Percentiles rank a stretch among this genome's conserved stretches.
phyloP scores from a whole-genome alignment of 2,329 filamentous ascomycete species.

The Fonsecaea pugnacius region DNA sequence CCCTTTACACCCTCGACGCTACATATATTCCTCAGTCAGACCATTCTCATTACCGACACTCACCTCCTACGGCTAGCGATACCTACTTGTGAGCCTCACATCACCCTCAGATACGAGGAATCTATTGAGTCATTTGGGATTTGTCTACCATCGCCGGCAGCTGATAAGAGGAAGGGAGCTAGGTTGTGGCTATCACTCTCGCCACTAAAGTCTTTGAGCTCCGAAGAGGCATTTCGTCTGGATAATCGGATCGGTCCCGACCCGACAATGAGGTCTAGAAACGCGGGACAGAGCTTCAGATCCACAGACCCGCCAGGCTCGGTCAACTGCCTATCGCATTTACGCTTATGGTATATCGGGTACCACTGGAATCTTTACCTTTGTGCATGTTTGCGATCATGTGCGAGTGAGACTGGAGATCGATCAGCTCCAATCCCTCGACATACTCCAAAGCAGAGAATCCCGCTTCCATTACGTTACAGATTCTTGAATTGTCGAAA shows the following conservation, averaged over 20 bases:
- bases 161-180: too few relatives aligned
- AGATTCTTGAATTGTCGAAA: background rate
- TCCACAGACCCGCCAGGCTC: background rate
- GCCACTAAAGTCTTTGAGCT: background rate
- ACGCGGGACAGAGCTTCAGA: background rate
- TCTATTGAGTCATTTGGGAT: too few relatives aligned
- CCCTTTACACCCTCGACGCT: too few relatives aligned
- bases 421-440: background rate
- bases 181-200: too few relatives aligned
- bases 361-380: background rate
- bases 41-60: too few relatives aligned
- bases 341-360: background rate
- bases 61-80: too few relatives aligned
- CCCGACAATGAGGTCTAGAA: background rate
- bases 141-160: too few relatives aligned
- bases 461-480: background rate
- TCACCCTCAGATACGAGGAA: too few relatives aligned
- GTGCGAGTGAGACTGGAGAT: background rate
- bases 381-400: background rate
- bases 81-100: too few relatives aligned
- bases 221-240: background rate
- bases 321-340: background rate
- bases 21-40: too few relatives aligned
- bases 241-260: conserved; percentile 13
- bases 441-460: background rate